phyloP scores from a whole-genome alignment of 2,329 filamentous ascomycete genomes.

The Aspergillus candidus region DNA sequence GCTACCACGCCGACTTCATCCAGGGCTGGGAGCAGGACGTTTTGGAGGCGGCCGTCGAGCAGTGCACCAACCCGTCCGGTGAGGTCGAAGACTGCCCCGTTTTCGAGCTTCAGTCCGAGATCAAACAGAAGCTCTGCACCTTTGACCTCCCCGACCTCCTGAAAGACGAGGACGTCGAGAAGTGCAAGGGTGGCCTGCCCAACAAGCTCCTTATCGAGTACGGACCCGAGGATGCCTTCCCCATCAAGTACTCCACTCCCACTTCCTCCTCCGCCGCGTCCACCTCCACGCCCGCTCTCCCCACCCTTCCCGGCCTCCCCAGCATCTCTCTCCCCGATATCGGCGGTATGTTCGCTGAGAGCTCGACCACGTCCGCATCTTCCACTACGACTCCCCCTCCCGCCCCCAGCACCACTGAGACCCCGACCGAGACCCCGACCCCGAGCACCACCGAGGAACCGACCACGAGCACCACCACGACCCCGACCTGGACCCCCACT shows the following conservation, averaged over 20 bases:
- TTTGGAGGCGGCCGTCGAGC: slow-evolving; percentile 65
- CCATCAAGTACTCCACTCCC: slow-evolving; percentile 11
- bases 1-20: slow-evolving; percentile 75
- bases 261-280: slow-evolving; percentile 4
- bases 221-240: slow-evolving; percentile 39
- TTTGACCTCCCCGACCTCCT: slow-evolving; percentile 55
- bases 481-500: slow-evolving; percentile 18
- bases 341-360: slow-evolving; percentile 2
- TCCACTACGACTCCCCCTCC: slow-evolving; percentile 18
- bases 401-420: slow-evolving; percentile 21
- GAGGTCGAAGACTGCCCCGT: slow-evolving; percentile 65
- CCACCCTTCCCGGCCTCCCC: slow-evolving; percentile 1
- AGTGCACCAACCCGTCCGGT: slow-evolving; percentile 67
- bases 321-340: slow-evolving; percentile 6
- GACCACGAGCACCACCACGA: slow-evolving; percentile 10
- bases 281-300: neutral
- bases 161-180: slow-evolving; percentile 53
- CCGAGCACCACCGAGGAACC: neutral
- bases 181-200: slow-evolving; percentile 56
- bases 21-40: slow-evolving; percentile 67
- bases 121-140: slow-evolving; percentile 53
- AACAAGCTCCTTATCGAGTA: slow-evolving; percentile 52
- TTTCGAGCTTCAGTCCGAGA: slow-evolving; percentile 62
- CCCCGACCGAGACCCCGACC: slow-evolving; percentile 9
- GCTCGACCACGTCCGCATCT: slow-evolving; percentile 4